Conservation (phyloP, 1,284 basidiomycete species). For the Trametes hirsuta region DNA sequence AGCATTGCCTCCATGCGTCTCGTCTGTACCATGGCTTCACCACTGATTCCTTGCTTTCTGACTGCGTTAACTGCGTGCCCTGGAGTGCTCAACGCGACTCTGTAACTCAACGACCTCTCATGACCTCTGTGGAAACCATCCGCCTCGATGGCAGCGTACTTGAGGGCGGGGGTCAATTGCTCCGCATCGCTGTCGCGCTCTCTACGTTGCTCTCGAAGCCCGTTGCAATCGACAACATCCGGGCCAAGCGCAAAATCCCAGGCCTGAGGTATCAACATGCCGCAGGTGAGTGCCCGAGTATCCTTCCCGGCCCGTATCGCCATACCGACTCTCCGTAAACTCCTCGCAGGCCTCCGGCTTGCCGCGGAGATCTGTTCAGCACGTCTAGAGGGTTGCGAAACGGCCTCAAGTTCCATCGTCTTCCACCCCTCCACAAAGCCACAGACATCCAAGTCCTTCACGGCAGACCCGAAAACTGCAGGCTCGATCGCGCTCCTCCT, state of each 20-base stretch:
- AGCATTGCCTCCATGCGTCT: too few species aligned
- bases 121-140: constrained; percentile 5
- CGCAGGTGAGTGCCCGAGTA: constrained; percentile 48
- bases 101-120: background rate
- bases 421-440: constrained; percentile 50
- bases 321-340: background rate
- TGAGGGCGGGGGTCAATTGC: constrained; percentile 72
- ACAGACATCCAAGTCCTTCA: constrained; percentile 43
- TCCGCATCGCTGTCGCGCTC: constrained; percentile 66
- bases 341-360: constrained; percentile 56
- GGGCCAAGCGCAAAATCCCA: constrained; percentile 54
- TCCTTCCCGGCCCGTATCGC: background rate
- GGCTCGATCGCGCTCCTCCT: constrained; percentile 70
- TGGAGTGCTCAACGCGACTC: too few species aligned
- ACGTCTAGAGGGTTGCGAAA: constrained; percentile 49
- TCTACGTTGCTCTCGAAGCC: constrained; percentile 61
- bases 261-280: constrained; percentile 73
- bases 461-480: constrained; percentile 67
- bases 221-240: constrained; percentile 61
- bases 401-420: constrained; percentile 52
- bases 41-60: too few species aligned
- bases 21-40: too few species aligned
- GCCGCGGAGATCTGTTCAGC: constrained; percentile 61
- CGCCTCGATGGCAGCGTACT: constrained; percentile 48
- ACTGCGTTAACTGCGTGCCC: too few species aligned